A percentile compares a stretch with the other conserved stretches of the same genome.
These are phyloP conservation scores for Elongisporangium undulatum DNA, from an alignment of 352 stramenopile species.

Conservation along the genomic window DNA sequence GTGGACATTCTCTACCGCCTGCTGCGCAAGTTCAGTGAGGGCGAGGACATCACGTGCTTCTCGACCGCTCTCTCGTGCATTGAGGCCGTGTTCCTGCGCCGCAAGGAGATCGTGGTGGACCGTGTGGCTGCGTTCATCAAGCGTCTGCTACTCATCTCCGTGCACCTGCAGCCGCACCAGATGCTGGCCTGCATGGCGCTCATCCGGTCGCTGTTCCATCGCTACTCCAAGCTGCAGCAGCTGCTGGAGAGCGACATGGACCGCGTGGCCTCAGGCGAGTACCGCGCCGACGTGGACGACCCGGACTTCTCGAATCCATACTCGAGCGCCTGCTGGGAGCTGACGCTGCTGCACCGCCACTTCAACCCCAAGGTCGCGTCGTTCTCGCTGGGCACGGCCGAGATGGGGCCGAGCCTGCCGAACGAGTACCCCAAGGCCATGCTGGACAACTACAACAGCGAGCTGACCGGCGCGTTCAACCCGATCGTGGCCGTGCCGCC, in stretches of 20 bases:
- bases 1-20: slow-evolving; percentile 93
- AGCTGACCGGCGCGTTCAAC: slow-evolving; percentile 35
- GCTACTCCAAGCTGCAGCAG: slow-evolving; percentile 92
- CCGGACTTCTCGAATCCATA: slow-evolving; percentile 95
- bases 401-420: slow-evolving; percentile 52
- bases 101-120: slow-evolving; percentile 93
- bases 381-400: slow-evolving; percentile 60
- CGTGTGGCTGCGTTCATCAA: slow-evolving; percentile 95
- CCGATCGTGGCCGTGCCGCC: slow-evolving; percentile 57
- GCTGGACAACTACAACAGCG: slow-evolving; percentile 58
- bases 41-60: slow-evolving; percentile 60
- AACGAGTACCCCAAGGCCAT: slow-evolving; percentile 63
- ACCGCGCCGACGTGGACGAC: slow-evolving; percentile 89
- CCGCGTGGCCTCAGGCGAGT: slow-evolving; percentile 91
- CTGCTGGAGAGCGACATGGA: slow-evolving; percentile 96
- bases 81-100: slow-evolving; percentile 90
- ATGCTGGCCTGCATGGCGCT: slow-evolving; percentile 85
- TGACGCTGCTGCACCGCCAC: slow-evolving; percentile 86
- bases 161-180: slow-evolving; percentile 83
- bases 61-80: slow-evolving; percentile 87
- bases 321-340: slow-evolving; percentile 92
- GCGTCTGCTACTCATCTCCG: slow-evolving; percentile 85
- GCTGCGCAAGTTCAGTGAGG: slow-evolving; percentile 64
- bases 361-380: slow-evolving; percentile 74
- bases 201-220: slow-evolving; percentile 85